phyloP scores from a whole-genome alignment of 2,329 filamentous ascomycete species.

The Piedraia hortae region DNA sequence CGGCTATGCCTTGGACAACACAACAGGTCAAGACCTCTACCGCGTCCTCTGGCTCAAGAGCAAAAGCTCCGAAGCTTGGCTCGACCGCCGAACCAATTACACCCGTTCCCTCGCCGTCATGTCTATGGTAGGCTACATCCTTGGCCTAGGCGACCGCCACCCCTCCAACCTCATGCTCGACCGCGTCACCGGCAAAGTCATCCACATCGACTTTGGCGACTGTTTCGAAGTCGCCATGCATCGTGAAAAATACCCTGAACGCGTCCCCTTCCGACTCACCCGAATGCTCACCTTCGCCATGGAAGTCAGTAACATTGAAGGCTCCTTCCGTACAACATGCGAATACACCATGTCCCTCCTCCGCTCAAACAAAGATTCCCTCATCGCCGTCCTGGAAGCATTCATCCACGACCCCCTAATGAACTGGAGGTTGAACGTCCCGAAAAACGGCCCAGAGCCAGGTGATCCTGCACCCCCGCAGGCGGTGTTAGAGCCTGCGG shows the following conservation, averaged over 20 bases:
- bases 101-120: conserved; percentile 91
- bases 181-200: conserved; percentile 79
- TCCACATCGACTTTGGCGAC: conserved; percentile 97
- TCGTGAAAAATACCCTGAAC: conserved; percentile 92
- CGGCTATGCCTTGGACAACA: conserved; percentile 95
- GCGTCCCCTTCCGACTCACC: conserved; percentile 90
- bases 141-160: conserved; percentile 85
- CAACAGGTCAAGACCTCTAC: conserved; percentile 92
- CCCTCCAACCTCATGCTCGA: conserved; percentile 96
- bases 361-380: conserved; percentile 85
- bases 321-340: conserved; percentile 91
- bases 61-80: conserved; percentile 91
- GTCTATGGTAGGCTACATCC: conserved; percentile 99
- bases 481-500: conserved; percentile 3
- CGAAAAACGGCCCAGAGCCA: conserved; percentile 31
- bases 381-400: conserved; percentile 94
- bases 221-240: conserved; percentile 99
- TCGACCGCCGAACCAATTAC: conserved; percentile 95
- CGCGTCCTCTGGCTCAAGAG: conserved; percentile 96
- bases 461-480: conserved; percentile 10
- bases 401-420: conserved; percentile 99
- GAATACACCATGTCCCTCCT: conserved; percentile 96
- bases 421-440: conserved; percentile 62
- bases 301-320: conserved; percentile 99
- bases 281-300: conserved; percentile 98